A percentile compares a stretch with the other conserved stretches of the same genome.
These are phyloP conservation scores for Plasmodium gonderi DNA, from an alignment of 169 alveolate genomes.

Conservation along the genomic window DNA sequence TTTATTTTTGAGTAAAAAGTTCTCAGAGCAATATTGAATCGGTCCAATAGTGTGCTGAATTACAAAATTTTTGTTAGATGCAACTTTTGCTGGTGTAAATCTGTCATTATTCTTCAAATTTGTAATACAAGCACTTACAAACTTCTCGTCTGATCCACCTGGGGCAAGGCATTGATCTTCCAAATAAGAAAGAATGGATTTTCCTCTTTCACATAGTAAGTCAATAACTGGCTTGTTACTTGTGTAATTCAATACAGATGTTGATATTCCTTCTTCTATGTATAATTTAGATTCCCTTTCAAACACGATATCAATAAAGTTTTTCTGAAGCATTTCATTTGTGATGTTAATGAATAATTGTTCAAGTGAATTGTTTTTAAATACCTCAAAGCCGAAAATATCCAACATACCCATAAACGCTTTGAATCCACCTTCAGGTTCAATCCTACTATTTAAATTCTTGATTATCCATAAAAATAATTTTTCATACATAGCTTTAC, in stretches of 20 bases:
- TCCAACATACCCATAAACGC: conserved; percentile 95
- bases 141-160: conserved; percentile 91
- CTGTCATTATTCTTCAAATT: conserved; percentile 78
- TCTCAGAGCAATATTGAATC: conserved; percentile 84
- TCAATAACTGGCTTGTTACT: conserved; percentile 82
- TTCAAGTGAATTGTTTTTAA: conserved; percentile 95
- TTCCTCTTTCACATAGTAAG: conserved; percentile 79
- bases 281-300: conserved; percentile 92
- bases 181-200: conserved; percentile 86
- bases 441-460: conserved; percentile 93
- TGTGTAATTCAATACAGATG: conserved; percentile 88
- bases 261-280: conserved; percentile 88
- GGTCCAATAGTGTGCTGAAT: conserved; percentile 89
- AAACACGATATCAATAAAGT: conserved; percentile 95
- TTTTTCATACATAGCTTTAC: conserved; percentile 96
- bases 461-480: conserved; percentile 96
- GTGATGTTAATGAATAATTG: conserved; percentile 96
- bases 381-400: conserved; percentile 97
- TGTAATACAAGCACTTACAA: conserved; percentile 84
- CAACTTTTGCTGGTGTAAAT: conserved; percentile 88
- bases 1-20: conserved; percentile 88
- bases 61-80: conserved; percentile 87
- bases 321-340: conserved; percentile 95
- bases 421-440: conserved; percentile 89
- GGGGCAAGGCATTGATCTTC: conserved; percentile 95